These are phyloP conservation scores for Harringtonia aguacate DNA, from an alignment of 2,329 filamentous ascomycete genomes.

Conservation along the genomic window DNA sequence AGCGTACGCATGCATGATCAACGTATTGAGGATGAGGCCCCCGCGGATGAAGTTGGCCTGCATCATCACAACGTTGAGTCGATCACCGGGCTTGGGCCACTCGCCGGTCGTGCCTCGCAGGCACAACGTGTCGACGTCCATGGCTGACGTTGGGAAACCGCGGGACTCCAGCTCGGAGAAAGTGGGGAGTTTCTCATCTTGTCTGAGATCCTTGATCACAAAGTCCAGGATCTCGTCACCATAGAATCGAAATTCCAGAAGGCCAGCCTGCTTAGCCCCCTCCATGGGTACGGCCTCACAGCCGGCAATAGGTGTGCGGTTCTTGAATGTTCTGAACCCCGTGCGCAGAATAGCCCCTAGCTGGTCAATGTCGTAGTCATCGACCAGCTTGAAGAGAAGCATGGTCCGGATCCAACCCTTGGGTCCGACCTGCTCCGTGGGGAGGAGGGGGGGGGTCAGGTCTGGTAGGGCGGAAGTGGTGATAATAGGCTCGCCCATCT, in stretches of 20 bases:
- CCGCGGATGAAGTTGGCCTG: conserved; percentile 2
- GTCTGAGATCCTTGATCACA: conserved; percentile 1
- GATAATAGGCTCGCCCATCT: not conserved
- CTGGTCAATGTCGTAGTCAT: not conserved
- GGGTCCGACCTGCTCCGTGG: conserved; percentile 1
- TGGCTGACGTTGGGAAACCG: not conserved
- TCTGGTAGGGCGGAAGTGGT: not conserved
- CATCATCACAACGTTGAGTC: conserved; percentile 1
- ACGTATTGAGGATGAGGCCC: not conserved
- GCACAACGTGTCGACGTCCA: not conserved
- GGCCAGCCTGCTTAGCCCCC: not conserved
- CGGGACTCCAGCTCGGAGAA: not conserved
- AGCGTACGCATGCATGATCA: conserved; percentile 1
- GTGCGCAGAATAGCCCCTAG: not conserved
- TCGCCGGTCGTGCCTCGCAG: not conserved
- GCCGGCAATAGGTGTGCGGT: not conserved
- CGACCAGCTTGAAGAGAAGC: conserved; percentile 1
- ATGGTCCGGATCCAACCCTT: conserved; percentile 2
- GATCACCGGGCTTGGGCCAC: conserved; percentile 1
- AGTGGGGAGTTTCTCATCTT: not conserved
- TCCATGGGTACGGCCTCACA: conserved; percentile 1
- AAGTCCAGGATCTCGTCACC: conserved; percentile 3
- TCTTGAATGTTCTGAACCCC: not conserved
- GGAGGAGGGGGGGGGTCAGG: not conserved
- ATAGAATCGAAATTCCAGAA: not conserved